These are phyloP conservation scores for Candida nanaspora DNA, from an alignment of 805 yeast genomes.

Conservation along the genomic window DNA sequence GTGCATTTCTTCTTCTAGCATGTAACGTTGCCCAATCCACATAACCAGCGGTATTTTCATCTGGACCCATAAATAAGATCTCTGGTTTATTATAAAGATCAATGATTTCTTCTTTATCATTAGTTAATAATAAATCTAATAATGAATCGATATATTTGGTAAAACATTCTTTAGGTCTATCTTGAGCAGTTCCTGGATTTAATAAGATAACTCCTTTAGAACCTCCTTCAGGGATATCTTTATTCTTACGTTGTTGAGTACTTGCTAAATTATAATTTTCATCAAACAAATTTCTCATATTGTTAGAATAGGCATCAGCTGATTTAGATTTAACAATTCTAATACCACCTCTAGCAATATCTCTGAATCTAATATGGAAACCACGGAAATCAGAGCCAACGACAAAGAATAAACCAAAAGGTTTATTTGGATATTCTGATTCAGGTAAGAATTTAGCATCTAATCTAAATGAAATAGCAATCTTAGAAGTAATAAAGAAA, in stretches of 20 bases:
- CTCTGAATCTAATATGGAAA: conserved; percentile 94
- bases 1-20: conserved; percentile 86
- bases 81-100: conserved; percentile 81
- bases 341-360: conserved; percentile 97
- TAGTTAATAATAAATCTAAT: conserved; percentile 74
- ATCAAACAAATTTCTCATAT: conserved; percentile 84
- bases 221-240: conserved; percentile 99
- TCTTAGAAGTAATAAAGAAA: conserved; percentile 89
- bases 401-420: conserved; percentile 90
- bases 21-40: conserved; percentile 97
- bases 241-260: conserved; percentile 94
- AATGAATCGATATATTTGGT: conserved; percentile 89
- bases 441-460: conserved; percentile 79
- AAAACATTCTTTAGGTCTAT: conserved; percentile 75
- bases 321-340: conserved; percentile 88
- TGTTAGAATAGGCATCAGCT: conserved; percentile 75
- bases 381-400: conserved; percentile 97
- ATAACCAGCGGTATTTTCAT: conserved; percentile 93
- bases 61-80: conserved; percentile 97
- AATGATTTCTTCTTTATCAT: conserved; percentile 63
- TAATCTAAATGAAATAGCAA: conserved; percentile 88
- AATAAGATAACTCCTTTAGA: conserved; percentile 93
- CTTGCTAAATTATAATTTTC: conserved; percentile 94
- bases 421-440: conserved; percentile 85
- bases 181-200: conserved; percentile 65